Evolutionary conservation across 2,329 filamentous ascomycete genomes (phyloP).

Genomic region (Pyricularia sp.): DNA sequence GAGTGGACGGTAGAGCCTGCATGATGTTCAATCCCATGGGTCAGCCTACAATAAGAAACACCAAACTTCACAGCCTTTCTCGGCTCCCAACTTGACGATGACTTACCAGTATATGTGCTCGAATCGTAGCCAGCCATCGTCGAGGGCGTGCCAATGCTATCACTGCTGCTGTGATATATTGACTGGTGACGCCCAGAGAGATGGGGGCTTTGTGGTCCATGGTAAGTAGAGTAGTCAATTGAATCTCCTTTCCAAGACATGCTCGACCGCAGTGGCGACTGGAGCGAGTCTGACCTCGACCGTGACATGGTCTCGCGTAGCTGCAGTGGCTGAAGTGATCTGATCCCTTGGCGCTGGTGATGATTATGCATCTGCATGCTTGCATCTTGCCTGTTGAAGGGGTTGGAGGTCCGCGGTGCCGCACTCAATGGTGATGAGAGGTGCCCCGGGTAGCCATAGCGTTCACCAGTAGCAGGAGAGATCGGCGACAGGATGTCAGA

Average conservation of each 20-base stretch:
- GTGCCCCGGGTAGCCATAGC: constrained; percentile 42
- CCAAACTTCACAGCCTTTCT: neutral
- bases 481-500: constrained; percentile 49
- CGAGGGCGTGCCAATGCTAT: constrained; percentile 26
- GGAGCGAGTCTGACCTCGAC: constrained; percentile 46
- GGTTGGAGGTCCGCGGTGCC: constrained; percentile 36
- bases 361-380: constrained; percentile 35
- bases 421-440: constrained; percentile 36
- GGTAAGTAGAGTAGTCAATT: constrained; percentile 47
- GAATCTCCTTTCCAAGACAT: constrained; percentile 56
- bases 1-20: constrained; percentile 38
- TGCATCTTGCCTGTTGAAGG: constrained; percentile 40
- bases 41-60: constrained; percentile 6
- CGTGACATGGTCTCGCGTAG: constrained; percentile 47
- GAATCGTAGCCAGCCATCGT: constrained; percentile 39
- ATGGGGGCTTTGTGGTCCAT: constrained; percentile 29
- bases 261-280: constrained; percentile 48
- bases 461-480: constrained; percentile 40
- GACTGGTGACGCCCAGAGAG: constrained; percentile 36
- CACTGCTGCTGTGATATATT: constrained; percentile 39
- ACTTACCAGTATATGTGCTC: constrained; percentile 42
- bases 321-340: constrained; percentile 48
- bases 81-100: neutral
- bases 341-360: constrained; percentile 30
- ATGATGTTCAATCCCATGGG: constrained; percentile 11